These are phyloP conservation scores for Gynostemma pentaphyllum DNA, from an alignment of 306 rosid species.

Conservation along the genomic window DNA sequence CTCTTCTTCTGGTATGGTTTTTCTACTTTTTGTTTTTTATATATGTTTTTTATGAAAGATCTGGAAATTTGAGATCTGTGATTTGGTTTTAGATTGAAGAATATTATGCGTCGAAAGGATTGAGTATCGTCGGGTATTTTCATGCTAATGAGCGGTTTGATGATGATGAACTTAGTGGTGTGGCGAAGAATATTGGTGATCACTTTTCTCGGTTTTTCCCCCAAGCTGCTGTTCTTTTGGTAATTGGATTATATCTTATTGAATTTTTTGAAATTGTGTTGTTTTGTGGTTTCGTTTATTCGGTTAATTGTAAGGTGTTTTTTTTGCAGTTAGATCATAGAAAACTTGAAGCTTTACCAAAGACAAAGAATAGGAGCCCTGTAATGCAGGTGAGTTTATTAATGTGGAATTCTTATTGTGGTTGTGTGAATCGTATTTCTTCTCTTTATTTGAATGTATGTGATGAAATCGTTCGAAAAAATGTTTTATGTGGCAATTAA, in stretches of 20 bases:
- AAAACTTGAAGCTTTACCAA: slow-evolving; percentile 65
- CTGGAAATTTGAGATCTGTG: neutral
- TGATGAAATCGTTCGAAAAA: too few relatives aligned
- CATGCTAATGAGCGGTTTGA: slow-evolving; percentile 96
- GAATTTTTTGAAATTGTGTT: slow-evolving; percentile 5
- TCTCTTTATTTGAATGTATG: neutral
- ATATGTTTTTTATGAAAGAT: neutral
- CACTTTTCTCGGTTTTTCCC: slow-evolving; percentile 79
- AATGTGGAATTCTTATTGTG: neutral
- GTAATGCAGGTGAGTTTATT: slow-evolving; percentile 57
- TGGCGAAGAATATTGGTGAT: slow-evolving; percentile 79
- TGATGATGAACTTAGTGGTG: slow-evolving; percentile 60
- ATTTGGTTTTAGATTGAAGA: slow-evolving; percentile 61
- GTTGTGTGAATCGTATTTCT: slow-evolving; percentile 2
- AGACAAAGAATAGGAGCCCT: slow-evolving; percentile 54
- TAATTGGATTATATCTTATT: slow-evolving; percentile 6
- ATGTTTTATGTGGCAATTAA: too few relatives aligned
- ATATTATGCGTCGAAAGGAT: slow-evolving; percentile 53
- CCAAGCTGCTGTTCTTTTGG: slow-evolving; percentile 83
- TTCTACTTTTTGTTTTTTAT: neutral
- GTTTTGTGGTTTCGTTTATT: neutral
- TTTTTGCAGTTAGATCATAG: slow-evolving; percentile 65
- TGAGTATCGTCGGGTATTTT: slow-evolving; percentile 73
- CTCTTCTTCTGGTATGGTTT: slow-evolving; percentile 63
- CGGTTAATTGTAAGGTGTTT: neutral